phyloP scores from a whole-genome alignment of 2,329 filamentous ascomycete species.

The Diplodia intermedia region DNA sequence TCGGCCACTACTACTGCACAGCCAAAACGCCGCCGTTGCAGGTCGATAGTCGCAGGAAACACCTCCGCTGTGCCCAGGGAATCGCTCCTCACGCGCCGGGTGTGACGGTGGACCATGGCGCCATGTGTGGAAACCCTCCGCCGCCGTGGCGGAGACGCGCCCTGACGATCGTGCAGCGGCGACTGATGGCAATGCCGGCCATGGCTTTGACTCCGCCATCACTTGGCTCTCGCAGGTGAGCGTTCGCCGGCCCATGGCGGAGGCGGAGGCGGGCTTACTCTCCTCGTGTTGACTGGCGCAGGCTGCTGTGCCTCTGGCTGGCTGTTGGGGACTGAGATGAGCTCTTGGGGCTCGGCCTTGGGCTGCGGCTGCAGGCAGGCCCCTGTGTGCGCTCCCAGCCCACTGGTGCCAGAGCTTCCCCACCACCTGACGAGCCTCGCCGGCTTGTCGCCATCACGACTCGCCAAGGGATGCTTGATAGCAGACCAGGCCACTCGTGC shows the following conservation, averaged over 20 bases:
- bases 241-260: constrained; percentile 3
- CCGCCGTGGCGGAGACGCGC: background rate
- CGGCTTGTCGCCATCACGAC: background rate
- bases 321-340: background rate
- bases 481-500: constrained; percentile 14
- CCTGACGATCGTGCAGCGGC: constrained; percentile 6
- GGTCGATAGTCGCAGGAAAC: background rate
- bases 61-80: constrained; percentile 4
- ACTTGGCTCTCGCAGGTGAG: background rate
- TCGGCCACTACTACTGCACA: constrained; percentile 4
- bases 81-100: constrained; percentile 3
- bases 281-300: background rate
- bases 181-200: background rate
- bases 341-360: background rate
- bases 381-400: background rate
- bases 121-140: too few relatives aligned
- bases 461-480: constrained; percentile 6
- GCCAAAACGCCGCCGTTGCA: constrained; percentile 9
- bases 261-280: background rate
- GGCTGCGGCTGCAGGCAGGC: constrained; percentile 3
- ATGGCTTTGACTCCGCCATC: background rate
- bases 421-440: background rate
- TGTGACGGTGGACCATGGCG: background rate
- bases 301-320: background rate
- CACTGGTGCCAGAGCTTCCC: background rate